Conservation (phyloP, 2,329 filamentous ascomycete genomes). For the Emericellopsis cladophorae region DNA sequence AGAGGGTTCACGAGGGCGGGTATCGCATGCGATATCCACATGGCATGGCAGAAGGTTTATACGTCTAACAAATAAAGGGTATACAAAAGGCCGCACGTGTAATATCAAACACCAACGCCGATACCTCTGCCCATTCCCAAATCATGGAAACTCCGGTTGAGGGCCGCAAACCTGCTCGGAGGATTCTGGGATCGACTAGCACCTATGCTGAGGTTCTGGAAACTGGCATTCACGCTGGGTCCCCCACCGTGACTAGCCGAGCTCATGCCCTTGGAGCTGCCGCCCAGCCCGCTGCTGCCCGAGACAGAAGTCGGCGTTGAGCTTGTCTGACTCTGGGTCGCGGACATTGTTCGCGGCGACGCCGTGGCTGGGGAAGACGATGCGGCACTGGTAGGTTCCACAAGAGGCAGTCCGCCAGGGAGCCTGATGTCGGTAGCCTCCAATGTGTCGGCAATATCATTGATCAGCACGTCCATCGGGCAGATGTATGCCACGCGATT, state of each 20-base stretch:
- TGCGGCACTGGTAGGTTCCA: too few relatives aligned
- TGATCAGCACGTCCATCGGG: conserved; percentile 82
- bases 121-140: conserved; percentile 18
- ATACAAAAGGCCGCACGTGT: neutral
- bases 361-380: too few relatives aligned
- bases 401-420: conserved; percentile 37
- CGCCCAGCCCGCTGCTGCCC: too few relatives aligned
- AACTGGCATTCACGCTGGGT: neutral
- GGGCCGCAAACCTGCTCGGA: conserved; percentile 11
- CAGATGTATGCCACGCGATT: conserved; percentile 83
- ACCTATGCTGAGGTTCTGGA: neutral
- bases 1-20: neutral
- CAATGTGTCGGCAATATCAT: conserved; percentile 72
- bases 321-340: too few relatives aligned
- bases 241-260: too few relatives aligned
- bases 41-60: neutral
- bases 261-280: too few relatives aligned
- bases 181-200: conserved; percentile 6
- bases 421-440: conserved; percentile 58
- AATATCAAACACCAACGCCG: conserved; percentile 13
- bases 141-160: conserved; percentile 17
- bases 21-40: too few relatives aligned
- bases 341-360: too few relatives aligned
- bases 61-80: neutral
- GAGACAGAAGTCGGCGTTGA: too few relatives aligned